These are phyloP conservation scores for Populus tremula DNA, from an alignment of 345 rosid species.

Conservation along the genomic window DNA sequence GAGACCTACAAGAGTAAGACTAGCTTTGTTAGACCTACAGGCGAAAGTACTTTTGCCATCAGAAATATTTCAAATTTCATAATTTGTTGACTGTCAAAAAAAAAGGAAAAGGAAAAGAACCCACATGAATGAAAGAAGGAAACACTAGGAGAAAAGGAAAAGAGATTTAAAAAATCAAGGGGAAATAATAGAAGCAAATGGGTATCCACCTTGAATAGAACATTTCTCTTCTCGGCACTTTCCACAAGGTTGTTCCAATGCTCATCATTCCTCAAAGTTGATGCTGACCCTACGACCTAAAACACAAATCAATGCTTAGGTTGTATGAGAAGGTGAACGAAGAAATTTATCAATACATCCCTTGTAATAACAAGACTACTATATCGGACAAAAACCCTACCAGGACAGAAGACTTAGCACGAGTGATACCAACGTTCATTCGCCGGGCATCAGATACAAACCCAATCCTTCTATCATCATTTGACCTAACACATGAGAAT, in stretches of 20 bases:
- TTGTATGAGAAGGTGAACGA: neutral
- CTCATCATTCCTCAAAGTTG: conserved; percentile 61
- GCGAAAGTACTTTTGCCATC: neutral
- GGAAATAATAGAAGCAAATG: neutral
- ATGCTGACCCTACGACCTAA: conserved; percentile 90
- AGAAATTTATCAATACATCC: neutral
- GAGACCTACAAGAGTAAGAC: conserved; percentile 52
- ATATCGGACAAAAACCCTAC: conserved; percentile 35
- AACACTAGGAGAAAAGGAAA: neutral
- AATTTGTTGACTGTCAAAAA: too few relatives aligned
- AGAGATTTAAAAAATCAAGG: too few relatives aligned
- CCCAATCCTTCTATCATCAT: conserved; percentile 60
- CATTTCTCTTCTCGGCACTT: conserved; percentile 64
- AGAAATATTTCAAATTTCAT: neutral
- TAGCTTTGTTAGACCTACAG: neutral
- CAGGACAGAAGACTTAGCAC: conserved; percentile 90
- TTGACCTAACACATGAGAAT: conserved; percentile 93
- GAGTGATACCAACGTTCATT: conserved; percentile 94
- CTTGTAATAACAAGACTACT: neutral
- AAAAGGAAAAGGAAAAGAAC: neutral
- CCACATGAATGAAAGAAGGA: neutral
- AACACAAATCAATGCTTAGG: conserved; percentile 12
- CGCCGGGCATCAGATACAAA: conserved; percentile 81
- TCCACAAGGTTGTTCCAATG: conserved; percentile 76
- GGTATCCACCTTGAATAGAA: conserved; percentile 56